Conservation (phyloP, 805 yeast species). For the Zygoascus ofunaensis region DNA sequence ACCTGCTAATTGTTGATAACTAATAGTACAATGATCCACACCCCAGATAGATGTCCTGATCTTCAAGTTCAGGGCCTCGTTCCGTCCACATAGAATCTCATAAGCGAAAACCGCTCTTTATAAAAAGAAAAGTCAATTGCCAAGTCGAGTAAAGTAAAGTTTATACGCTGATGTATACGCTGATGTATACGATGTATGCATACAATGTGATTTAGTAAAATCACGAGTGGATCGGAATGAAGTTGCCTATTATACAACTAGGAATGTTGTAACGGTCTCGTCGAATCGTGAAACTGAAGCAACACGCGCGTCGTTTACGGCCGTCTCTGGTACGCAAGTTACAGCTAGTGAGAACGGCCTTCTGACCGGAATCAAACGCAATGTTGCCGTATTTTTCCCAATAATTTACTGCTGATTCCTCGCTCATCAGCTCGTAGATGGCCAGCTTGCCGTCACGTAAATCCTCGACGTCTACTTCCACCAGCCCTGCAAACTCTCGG, state of each 20-base stretch:
- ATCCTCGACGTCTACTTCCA: slow-evolving; percentile 83
- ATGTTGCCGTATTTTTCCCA: slow-evolving; percentile 97
- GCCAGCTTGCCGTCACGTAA: slow-evolving; percentile 86
- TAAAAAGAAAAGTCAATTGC: no score
- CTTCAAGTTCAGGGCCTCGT: no score
- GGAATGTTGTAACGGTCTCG: slow-evolving; percentile 92
- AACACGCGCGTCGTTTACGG: slow-evolving; percentile 68
- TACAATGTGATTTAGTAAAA: slow-evolving; percentile 4
- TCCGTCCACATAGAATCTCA: no score
- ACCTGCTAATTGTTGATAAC: no score
- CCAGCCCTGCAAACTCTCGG: slow-evolving; percentile 89
- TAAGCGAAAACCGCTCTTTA: no score
- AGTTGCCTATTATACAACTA: slow-evolving; percentile 90
- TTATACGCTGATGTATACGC: no score
- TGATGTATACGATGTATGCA: no score
- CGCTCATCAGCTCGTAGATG: slow-evolving; percentile 88
- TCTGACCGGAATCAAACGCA: slow-evolving; percentile 92
- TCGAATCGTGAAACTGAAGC: slow-evolving; percentile 88
- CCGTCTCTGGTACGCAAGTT: slow-evolving; percentile 78
- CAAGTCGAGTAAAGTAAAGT: no score
- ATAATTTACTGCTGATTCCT: slow-evolving; percentile 90
- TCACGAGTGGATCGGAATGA: slow-evolving; percentile 58
- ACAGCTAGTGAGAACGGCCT: slow-evolving; percentile 89
- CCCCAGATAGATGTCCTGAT: no score
- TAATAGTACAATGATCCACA: no score